A percentile compares a stretch with the other conserved stretches of the same genome.
These are phyloP conservation scores for Pythium aquatile DNA, from an alignment of 352 stramenopile species.

Conservation along the genomic window DNA sequence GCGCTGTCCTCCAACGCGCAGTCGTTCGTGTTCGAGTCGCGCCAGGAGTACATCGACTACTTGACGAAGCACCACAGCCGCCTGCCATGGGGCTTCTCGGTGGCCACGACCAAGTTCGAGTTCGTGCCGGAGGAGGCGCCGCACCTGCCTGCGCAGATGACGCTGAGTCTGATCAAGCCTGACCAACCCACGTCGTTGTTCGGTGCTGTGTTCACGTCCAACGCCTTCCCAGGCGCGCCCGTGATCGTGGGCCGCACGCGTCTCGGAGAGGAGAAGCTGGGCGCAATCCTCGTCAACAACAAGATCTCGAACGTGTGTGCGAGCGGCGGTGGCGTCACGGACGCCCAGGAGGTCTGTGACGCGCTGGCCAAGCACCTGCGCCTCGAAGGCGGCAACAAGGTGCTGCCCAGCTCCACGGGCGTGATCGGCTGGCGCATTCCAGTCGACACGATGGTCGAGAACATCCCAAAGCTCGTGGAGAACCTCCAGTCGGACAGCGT, in stretches of 20 bases:
- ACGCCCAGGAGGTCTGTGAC: constrained; percentile 93
- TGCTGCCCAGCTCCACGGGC: constrained; percentile 95
- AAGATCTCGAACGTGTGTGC: constrained; percentile 99
- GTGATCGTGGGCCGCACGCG: constrained; percentile 90
- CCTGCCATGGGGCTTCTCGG: constrained; percentile 83
- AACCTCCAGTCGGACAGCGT: constrained; percentile 93
- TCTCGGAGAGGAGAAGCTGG: constrained; percentile 87
- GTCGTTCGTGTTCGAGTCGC: constrained; percentile 79
- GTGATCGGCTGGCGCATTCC: constrained; percentile 99
- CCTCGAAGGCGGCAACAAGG: constrained; percentile 75
- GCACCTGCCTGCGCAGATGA: constrained; percentile 82
- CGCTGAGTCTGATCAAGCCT: constrained; percentile 84
- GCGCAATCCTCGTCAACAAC: constrained; percentile 98
- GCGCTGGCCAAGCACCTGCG: constrained; percentile 88
- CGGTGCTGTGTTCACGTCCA: constrained; percentile 90
- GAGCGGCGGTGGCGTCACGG: constrained; percentile 89
- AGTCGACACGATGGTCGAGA: constrained; percentile 87
- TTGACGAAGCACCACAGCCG: constrained; percentile 70
- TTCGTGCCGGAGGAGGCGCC: constrained; percentile 85
- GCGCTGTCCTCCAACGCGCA: constrained; percentile 46
- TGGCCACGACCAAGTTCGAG: constrained; percentile 79
- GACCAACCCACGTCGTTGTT: constrained; percentile 84
- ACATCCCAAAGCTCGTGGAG: constrained; percentile 72
- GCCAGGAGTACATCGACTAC: constrained; percentile 82
- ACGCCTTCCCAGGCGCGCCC: constrained; percentile 88